A percentile compares a stretch with the other conserved stretches of the same genome.
phyloP scores from a whole-genome alignment of 352 stramenopile genomes.

The Phytopythium delawarense region DNA sequence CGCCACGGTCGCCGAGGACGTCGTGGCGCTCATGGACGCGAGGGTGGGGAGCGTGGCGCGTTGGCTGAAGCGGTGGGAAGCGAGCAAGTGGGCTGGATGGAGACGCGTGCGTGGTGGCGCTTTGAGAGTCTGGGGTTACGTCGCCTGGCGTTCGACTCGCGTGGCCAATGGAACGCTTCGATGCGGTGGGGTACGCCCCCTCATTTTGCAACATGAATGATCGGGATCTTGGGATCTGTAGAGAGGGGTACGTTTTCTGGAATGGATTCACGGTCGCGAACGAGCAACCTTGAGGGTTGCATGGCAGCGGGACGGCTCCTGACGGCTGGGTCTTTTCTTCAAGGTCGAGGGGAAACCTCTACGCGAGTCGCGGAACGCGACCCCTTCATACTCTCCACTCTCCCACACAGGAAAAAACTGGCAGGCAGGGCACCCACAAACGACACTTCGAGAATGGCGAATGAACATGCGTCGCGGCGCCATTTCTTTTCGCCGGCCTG shows the following conservation, averaged over 20 bases:
- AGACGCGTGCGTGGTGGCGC: not conserved
- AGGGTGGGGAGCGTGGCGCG: no score
- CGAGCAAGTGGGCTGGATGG: not conserved
- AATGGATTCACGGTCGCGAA: slow-evolving; percentile 2
- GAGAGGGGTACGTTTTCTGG: not conserved
- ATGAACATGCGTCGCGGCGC: no score
- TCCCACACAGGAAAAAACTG: not conserved
- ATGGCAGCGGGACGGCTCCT: slow-evolving; percentile 1
- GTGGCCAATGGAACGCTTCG: not conserved
- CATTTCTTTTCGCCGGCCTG: no score
- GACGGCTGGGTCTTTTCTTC: not conserved
- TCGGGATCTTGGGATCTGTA: not conserved
- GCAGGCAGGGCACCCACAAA: no score
- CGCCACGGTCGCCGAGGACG: not conserved
- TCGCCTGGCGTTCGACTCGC: not conserved
- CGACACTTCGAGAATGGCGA: no score
- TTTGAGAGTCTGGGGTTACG: not conserved
- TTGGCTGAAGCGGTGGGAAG: not conserved
- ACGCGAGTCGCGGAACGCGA: no score
- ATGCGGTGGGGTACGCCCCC: not conserved
- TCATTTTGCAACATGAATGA: not conserved
- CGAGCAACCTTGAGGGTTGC: not conserved
- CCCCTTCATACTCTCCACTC: not conserved
- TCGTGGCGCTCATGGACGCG: not conserved
- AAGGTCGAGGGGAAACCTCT: not conserved